A percentile compares a stretch with the other conserved stretches of the same genome.
These are phyloP conservation scores for Neolentinus lepideus DNA, from an alignment of 1,284 basidiomycete species.

Conservation along the genomic window DNA sequence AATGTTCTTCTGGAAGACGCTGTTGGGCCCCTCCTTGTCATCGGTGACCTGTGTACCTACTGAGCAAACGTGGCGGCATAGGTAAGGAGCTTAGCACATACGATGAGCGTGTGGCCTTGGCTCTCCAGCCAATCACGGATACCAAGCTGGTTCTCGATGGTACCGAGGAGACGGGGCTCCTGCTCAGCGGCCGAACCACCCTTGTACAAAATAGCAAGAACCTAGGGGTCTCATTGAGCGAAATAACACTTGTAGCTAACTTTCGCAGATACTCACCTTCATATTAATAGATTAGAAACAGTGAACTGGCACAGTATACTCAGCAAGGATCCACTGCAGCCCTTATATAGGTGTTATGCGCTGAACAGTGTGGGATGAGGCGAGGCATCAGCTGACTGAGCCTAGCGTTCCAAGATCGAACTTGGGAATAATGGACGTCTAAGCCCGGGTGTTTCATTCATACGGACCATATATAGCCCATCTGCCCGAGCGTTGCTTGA, in stretches of 20 bases:
- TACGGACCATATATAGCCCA: background rate
- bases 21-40: conserved; percentile 84
- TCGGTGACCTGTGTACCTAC: conserved; percentile 54
- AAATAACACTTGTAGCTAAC: conserved; percentile 1
- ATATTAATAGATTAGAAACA: conserved; percentile 9
- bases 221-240: conserved; percentile 30
- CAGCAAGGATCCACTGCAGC: background rate
- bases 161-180: conserved; percentile 84
- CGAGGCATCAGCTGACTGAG: conserved; percentile 1
- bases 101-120: conserved; percentile 73
- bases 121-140: conserved; percentile 66
- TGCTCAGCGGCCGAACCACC: conserved; percentile 68
- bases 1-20: conserved; percentile 85
- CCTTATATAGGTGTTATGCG: background rate
- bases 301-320: background rate
- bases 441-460: background rate
- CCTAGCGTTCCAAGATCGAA: background rate
- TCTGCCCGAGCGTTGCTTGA: background rate
- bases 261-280: conserved; percentile 13
- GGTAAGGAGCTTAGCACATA: conserved; percentile 22
- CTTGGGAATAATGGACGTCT: background rate
- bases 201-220: conserved; percentile 79
- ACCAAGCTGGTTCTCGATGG: conserved; percentile 86
- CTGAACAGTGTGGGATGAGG: background rate
- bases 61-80: conserved; percentile 4